Evolutionary conservation across 2,329 filamentous ascomycete species (phyloP), one percentile per base, ranked within the genome.

Genomic region (Neonectria coccinea): DNA sequence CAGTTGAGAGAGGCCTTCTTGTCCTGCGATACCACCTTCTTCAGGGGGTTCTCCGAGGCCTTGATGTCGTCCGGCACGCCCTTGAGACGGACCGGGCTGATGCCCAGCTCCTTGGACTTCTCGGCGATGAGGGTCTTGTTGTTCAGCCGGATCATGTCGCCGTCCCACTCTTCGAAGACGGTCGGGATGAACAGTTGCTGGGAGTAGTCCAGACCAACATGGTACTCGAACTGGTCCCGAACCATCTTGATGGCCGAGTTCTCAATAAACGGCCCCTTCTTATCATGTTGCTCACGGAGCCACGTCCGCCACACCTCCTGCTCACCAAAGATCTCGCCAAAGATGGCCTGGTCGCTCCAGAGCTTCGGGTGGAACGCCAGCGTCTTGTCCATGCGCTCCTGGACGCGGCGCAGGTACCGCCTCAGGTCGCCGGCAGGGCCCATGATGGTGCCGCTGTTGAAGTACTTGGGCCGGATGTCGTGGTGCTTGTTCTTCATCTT

Each of bases 381-480:
- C 0, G 55, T 63, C 10, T 59, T 60, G 1, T 70, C 59, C 58
- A 78, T 70, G 5, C 65, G 65, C 8, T 70, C 67, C 3, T 69
- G 55, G 3, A 62, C 70, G 0, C 72, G 71, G 9, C 68, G 67
- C 18, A 74, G 66, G 41, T 73, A 71, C 2, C 59, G 63, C 0
- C 58, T 57, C 67, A 76, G 63, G 18, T 73, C 73, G 0, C 68
- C 65, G 0, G 71, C 71, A 0, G 73, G 68, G 6, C 74, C 76
- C 5, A 77, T 72, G 51, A 76, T 60, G 12, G 60, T 68, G 1
- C 76, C 76, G 25, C 70, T 73, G 36, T 76, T 78, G 14, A 75
- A 64, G 50, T 60, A 77, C 5, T 65, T 67, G 0, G 73, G 74
- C 9, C 75, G 67, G 0, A 60, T 39, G 5, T 68, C 50, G 12